Percentiles rank a stretch among this genome's conserved stretches.
Evolutionary conservation across 805 yeast species (phyloP).

Genomic region (Naumovozyma dairenensis): DNA sequence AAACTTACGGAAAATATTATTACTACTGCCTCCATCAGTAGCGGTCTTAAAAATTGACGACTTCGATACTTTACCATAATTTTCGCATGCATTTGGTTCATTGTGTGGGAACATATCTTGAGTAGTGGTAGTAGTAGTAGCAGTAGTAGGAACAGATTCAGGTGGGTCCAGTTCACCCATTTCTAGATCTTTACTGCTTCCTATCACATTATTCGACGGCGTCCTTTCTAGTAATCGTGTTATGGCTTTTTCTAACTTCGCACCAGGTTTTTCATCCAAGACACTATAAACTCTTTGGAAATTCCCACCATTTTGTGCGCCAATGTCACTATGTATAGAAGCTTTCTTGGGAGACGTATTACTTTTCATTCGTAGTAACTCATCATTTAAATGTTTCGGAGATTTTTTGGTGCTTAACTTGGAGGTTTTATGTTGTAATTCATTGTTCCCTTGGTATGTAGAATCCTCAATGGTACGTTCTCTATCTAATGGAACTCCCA

Average conservation of each 20-base stretch:
- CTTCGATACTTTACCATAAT: neutral
- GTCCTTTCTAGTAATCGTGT: conserved; percentile 14
- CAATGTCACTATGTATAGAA: neutral
- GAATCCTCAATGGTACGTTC: conserved; percentile 51
- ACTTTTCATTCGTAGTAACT: neutral
- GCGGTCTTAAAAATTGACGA: no score
- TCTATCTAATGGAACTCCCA: conserved; percentile 53
- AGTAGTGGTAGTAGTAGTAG: conserved; percentile 20
- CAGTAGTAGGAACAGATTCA: no score
- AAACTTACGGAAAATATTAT: conserved; percentile 12
- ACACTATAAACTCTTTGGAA: conserved; percentile 23
- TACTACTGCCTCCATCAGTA: neutral
- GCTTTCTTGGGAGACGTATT: neutral
- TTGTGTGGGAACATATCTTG: conserved; percentile 19
- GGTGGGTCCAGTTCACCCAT: no score
- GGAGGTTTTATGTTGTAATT: no score
- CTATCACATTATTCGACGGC: no score
- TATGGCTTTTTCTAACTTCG: conserved; percentile 26
- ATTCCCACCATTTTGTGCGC: neutral
- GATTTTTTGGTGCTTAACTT: conserved; percentile 1
- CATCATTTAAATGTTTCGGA: neutral
- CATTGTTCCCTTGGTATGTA: conserved; percentile 6
- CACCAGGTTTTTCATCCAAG: conserved; percentile 28
- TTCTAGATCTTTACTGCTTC: no score
- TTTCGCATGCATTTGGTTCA: conserved; percentile 3